These are phyloP conservation scores for Akanthomyces lecanii DNA, from an alignment of 2,329 filamentous ascomycete genomes.

Conservation along the genomic window DNA sequence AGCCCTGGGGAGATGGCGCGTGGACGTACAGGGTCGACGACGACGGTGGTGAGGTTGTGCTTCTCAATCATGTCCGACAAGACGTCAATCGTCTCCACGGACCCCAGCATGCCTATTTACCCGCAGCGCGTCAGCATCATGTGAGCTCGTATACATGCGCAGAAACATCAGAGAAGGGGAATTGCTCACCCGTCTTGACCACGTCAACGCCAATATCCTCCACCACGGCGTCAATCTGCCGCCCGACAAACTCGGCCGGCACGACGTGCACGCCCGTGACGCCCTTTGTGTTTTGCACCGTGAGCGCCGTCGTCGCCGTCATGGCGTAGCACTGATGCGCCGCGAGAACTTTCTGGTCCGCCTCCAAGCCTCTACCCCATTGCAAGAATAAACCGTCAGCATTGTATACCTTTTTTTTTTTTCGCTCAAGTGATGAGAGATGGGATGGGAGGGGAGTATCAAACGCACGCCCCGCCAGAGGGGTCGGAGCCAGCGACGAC, in stretches of 20 bases:
- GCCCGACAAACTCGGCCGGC: constrained; percentile 72
- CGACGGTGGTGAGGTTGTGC: constrained; percentile 29
- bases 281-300: constrained; percentile 89
- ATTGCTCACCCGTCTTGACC: constrained; percentile 74
- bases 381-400: not conserved
- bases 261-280: constrained; percentile 77
- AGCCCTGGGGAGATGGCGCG: too few relatives aligned
- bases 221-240: constrained; percentile 81
- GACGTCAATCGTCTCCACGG: constrained; percentile 35
- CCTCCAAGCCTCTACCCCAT: constrained; percentile 73
- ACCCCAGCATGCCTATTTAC: constrained; percentile 35
- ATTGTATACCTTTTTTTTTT: too few relatives aligned
- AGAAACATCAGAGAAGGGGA: not conserved
- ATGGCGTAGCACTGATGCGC: constrained; percentile 93
- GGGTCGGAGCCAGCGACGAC: constrained; percentile 87
- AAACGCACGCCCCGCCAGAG: constrained; percentile 75
- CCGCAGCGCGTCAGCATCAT: not conserved
- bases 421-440: too few relatives aligned
- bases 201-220: constrained; percentile 85
- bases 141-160: not conserved
- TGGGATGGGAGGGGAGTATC: not conserved
- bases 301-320: constrained; percentile 91
- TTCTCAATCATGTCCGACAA: constrained; percentile 30
- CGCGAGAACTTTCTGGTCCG: constrained; percentile 90
- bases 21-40: constrained; percentile 36